Percentiles rank a stretch among this genome's conserved stretches.
phyloP scores from a whole-genome alignment of 495 filamentous ascomycete genomes.

The Penicilliopsis zonata region DNA sequence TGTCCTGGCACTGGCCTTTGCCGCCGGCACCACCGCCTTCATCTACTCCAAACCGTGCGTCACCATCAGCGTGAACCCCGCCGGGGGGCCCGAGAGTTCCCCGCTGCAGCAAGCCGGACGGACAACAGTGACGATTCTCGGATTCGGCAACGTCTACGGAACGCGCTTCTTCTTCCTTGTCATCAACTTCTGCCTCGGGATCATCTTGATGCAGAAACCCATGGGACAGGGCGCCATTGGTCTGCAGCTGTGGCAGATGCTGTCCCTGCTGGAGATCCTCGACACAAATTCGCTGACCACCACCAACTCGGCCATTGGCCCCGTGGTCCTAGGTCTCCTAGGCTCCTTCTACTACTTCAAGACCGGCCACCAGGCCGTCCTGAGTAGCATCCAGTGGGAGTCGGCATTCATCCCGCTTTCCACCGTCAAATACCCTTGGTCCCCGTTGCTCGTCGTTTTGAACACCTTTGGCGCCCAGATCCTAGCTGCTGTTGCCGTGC shows the following conservation, averaged over 20 bases:
- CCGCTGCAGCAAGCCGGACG: constrained; percentile 22
- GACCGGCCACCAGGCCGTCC: constrained; percentile 87
- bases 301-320: constrained; percentile 61
- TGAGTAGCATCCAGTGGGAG: constrained; percentile 91
- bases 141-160: constrained; percentile 86
- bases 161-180: constrained; percentile 82
- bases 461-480: constrained; percentile 90
- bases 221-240: constrained; percentile 82
- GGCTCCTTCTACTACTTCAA: constrained; percentile 95
- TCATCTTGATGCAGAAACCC: constrained; percentile 80
- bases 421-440: constrained; percentile 79
- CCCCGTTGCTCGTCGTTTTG: constrained; percentile 64
- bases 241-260: constrained; percentile 70
- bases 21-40: constrained; percentile 57
- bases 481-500: constrained; percentile 63
- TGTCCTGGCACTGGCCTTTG: constrained; percentile 55
- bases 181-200: constrained; percentile 58
- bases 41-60: constrained; percentile 66
- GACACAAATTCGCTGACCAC: constrained; percentile 57
- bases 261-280: constrained; percentile 78
- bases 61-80: constrained; percentile 36
- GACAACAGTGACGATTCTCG: constrained; percentile 65
- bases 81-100: constrained; percentile 10
- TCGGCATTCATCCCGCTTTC: constrained; percentile 84
- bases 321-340: constrained; percentile 70